Percentiles rank a stretch among this genome's conserved stretches.
These are phyloP conservation scores for Mycena leptocephala DNA, from an alignment of 768 basidiomycete genomes.

Conservation along the genomic window DNA sequence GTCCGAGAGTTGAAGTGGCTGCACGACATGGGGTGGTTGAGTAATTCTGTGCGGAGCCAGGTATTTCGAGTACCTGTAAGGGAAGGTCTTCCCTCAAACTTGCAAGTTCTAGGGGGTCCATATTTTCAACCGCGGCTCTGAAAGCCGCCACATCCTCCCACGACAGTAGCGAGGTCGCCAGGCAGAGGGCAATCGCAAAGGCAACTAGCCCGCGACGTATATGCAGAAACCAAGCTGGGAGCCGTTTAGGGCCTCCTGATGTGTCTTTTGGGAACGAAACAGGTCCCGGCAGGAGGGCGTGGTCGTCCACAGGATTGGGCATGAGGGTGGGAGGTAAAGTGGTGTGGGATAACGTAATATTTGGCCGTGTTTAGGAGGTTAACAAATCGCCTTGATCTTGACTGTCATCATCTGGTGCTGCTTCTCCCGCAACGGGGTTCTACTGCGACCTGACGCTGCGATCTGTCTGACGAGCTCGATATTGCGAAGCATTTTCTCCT, in stretches of 20 bases:
- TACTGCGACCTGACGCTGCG: not conserved
- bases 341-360: not conserved
- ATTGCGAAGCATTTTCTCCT: not conserved
- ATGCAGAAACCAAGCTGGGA: not conserved
- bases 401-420: not conserved
- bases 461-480: not conserved
- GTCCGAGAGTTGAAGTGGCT: not conserved
- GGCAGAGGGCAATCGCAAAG: not conserved
- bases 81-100: not conserved
- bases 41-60: not conserved
- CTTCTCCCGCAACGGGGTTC: not conserved
- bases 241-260: not conserved
- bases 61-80: not conserved
- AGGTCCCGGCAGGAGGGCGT: not conserved
- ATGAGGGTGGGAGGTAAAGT: not conserved
- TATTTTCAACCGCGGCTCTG: not conserved
- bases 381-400: not conserved
- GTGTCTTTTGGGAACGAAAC: not conserved
- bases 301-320: constrained; percentile 2
- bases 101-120: not conserved
- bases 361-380: not conserved
- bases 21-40: not conserved
- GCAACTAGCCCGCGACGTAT: not conserved
- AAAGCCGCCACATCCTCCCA: not conserved
- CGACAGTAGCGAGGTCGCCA: constrained; percentile 1